phyloP scores from a whole-genome alignment of 139 green algal species.

The Chlorella sp. region DNA sequence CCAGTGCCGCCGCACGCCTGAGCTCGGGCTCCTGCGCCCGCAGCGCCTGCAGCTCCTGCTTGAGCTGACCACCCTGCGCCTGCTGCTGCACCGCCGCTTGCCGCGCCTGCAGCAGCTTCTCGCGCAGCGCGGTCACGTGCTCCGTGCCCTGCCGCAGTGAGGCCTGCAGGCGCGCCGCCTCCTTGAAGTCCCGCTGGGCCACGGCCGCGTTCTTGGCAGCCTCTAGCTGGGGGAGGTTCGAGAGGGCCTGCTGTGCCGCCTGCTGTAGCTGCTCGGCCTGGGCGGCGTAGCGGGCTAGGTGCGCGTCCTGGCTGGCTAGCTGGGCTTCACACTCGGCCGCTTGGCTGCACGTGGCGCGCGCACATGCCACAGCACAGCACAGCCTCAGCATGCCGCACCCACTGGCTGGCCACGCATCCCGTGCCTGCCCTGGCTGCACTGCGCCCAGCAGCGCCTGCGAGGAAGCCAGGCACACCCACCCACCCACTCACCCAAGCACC shows the following conservation, averaged over 20 bases:
- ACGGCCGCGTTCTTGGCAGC: slow-evolving; percentile 3
- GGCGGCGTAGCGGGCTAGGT: not conserved
- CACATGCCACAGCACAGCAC: too few species aligned
- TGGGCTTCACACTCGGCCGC: not conserved
- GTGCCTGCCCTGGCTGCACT: too few species aligned
- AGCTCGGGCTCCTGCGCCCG: not conserved
- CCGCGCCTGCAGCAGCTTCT: not conserved
- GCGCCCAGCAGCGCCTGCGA: too few species aligned
- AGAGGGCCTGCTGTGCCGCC: not conserved
- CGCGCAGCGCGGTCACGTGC: not conserved
- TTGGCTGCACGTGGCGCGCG: not conserved
- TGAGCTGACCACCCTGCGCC: not conserved
- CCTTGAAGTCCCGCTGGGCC: slow-evolving; percentile 1
- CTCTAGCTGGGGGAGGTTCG: not conserved
- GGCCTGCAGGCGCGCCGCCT: not conserved
- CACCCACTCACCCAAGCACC: too few species aligned
- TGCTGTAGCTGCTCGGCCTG: not conserved
- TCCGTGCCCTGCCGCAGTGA: not conserved
- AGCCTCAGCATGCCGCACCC: too few species aligned
- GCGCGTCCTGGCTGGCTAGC: not conserved
- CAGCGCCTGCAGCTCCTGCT: not conserved
- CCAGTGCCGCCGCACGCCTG: not conserved
- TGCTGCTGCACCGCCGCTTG: not conserved
- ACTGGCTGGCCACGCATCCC: too few species aligned
- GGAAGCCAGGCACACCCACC: too few species aligned